A percentile compares a stretch with the other conserved stretches of the same genome.
phyloP scores from a whole-genome alignment of 1,284 basidiomycete genomes.

The Cryptococcus sp. region DNA sequence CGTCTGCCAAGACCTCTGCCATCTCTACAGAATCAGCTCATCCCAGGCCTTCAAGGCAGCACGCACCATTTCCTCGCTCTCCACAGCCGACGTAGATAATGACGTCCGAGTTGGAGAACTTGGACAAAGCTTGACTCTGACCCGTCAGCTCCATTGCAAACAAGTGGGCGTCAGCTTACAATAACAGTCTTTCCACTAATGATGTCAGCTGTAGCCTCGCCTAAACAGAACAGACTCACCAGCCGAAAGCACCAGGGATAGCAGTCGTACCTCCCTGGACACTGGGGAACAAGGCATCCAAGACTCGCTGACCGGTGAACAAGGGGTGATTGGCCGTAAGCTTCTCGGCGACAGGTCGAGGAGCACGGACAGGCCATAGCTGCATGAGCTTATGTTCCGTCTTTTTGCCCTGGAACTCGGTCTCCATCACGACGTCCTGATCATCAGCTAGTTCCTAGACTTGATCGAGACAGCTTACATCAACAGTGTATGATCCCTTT shows the following conservation, averaged over 20 bases:
- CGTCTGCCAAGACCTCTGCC: conserved; percentile 97
- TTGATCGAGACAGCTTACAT: conserved; percentile 56
- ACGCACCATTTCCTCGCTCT: conserved; percentile 81
- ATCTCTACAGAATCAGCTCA: conserved; percentile 54
- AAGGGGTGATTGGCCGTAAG: conserved; percentile 88
- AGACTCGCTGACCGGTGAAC: conserved; percentile 92
- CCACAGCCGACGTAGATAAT: conserved; percentile 99
- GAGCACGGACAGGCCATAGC: conserved; percentile 97
- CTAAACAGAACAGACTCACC: conserved; percentile 42
- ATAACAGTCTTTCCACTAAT: conserved; percentile 84
- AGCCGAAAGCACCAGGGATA: conserved; percentile 98
- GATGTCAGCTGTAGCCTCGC: conserved; percentile 6
- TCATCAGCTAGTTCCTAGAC: conserved; percentile 3
- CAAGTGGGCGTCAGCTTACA: conserved; percentile 52
- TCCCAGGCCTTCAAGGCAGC: background rate
- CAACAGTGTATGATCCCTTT: conserved; percentile 88
- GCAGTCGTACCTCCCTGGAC: conserved; percentile 99
- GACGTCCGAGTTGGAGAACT: conserved; percentile 99
- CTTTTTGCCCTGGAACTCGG: conserved; percentile 94
- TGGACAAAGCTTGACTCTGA: conserved; percentile 75
- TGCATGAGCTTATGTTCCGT: conserved; percentile 96
- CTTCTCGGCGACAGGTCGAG: conserved; percentile 91
- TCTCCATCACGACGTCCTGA: conserved; percentile 91
- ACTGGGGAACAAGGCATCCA: conserved; percentile 97
- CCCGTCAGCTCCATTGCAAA: background rate